phyloP scores from a whole-genome alignment of 2,329 filamentous ascomycete species.

The Penicillium psychrosexuale region DNA sequence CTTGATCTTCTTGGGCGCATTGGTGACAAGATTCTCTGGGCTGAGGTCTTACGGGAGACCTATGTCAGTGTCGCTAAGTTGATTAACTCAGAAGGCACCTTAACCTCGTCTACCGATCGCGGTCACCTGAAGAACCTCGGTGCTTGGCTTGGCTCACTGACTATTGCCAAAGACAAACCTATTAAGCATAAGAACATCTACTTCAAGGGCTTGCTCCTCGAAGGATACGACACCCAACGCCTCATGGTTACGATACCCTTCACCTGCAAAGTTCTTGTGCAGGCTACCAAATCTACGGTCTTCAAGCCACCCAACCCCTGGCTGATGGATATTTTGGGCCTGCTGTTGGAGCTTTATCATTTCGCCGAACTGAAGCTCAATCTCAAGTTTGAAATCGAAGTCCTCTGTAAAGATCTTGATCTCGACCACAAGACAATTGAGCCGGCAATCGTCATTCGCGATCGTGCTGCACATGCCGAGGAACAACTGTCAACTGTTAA shows the following conservation, averaged over 20 bases:
- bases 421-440: constrained; percentile 92
- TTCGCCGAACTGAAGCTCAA: constrained; percentile 92
- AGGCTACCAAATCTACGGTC: constrained; percentile 78
- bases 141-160: constrained; percentile 88
- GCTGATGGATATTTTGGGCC: constrained; percentile 91
- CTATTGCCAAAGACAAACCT: constrained; percentile 87
- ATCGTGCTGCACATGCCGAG: constrained; percentile 64
- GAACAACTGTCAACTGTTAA: constrained; percentile 54
- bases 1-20: constrained; percentile 83
- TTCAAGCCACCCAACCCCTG: constrained; percentile 96
- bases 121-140: constrained; percentile 90
- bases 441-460: constrained; percentile 79
- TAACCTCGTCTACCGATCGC: constrained; percentile 80
- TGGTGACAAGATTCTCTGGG: constrained; percentile 73
- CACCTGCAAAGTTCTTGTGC: constrained; percentile 89
- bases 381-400: constrained; percentile 97
- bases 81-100: constrained; percentile 83
- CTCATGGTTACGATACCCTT: constrained; percentile 93
- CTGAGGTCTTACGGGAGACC: constrained; percentile 88
- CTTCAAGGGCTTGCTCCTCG: constrained; percentile 91
- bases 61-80: constrained; percentile 81
- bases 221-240: constrained; percentile 89
- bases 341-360: constrained; percentile 91
- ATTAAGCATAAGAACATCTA: constrained; percentile 96
- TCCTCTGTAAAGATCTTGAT: constrained; percentile 86